These are phyloP conservation scores for Pisolithus marmoratus DNA, from an alignment of 768 basidiomycete genomes.

Conservation along the genomic window DNA sequence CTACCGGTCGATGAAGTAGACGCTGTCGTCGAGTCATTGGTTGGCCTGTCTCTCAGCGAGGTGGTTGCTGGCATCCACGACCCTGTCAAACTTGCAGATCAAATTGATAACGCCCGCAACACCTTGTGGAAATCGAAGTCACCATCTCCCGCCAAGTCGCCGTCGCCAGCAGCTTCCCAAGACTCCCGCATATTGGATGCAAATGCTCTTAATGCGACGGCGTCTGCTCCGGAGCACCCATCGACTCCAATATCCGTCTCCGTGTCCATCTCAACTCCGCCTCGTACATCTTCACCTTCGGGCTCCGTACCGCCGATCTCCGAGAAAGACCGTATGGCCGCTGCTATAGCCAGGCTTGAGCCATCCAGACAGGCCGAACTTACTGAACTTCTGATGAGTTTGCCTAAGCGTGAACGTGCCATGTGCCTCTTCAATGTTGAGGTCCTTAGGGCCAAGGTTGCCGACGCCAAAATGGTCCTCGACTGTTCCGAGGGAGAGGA, in stretches of 20 bases:
- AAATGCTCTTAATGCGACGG: slow-evolving; percentile 61
- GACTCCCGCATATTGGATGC: slow-evolving; percentile 68
- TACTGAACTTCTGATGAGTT: slow-evolving; percentile 75
- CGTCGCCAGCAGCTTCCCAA: slow-evolving; percentile 52
- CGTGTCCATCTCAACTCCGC: slow-evolving; percentile 71
- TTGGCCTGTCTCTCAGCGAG: slow-evolving; percentile 65
- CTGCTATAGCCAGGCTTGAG: slow-evolving; percentile 63
- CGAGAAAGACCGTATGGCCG: slow-evolving; percentile 70
- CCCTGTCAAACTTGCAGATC: slow-evolving; percentile 55
- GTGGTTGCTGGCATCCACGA: slow-evolving; percentile 76
- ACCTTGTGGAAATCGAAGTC: slow-evolving; percentile 30
- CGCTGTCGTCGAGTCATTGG: slow-evolving; percentile 64
- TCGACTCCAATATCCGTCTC: slow-evolving; percentile 79
- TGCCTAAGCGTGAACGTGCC: slow-evolving; percentile 84
- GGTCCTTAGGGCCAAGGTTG: slow-evolving; percentile 68
- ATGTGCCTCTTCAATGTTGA: slow-evolving; percentile 89
- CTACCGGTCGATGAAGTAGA: slow-evolving; percentile 56
- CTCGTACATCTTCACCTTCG: slow-evolving; percentile 76
- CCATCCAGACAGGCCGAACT: slow-evolving; percentile 54
- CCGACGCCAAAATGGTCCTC: slow-evolving; percentile 76
- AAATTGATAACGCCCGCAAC: slow-evolving; percentile 43
- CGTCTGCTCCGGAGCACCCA: slow-evolving; percentile 86
- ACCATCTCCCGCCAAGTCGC: slow-evolving; percentile 45
- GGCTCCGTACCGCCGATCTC: slow-evolving; percentile 55
- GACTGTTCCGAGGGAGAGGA: slow-evolving; percentile 64